Evolutionary conservation across 1,284 basidiomycete species (phyloP).

Genomic region (Pseudozyma sp.): DNA sequence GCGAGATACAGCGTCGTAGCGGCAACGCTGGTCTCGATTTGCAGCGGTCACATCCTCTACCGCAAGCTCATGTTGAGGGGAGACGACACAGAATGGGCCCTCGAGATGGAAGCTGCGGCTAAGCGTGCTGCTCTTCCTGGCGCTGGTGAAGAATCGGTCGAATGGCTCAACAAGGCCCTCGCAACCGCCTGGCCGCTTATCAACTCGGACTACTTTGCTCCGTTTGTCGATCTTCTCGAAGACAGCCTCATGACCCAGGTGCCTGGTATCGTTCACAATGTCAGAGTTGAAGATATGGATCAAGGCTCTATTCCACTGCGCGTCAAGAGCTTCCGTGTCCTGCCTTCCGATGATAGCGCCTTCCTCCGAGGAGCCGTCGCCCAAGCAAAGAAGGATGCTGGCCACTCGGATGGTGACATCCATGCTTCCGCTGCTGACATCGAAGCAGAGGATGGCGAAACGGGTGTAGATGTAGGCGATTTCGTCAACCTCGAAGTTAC

Average conservation of each 20-base stretch:
- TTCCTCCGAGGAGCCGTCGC: slow-evolving; percentile 45
- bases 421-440: slow-evolving; percentile 2
- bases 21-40: slow-evolving; percentile 24
- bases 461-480: slow-evolving; percentile 53
- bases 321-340: slow-evolving; percentile 54
- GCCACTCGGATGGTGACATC: slow-evolving; percentile 1
- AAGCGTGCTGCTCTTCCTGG: slow-evolving; percentile 16
- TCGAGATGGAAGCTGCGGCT: slow-evolving; percentile 39
- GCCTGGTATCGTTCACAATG: slow-evolving; percentile 61
- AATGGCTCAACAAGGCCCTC: slow-evolving; percentile 64
- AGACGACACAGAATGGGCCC: slow-evolving; percentile 44
- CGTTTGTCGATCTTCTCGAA: slow-evolving; percentile 64
- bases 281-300: slow-evolving; percentile 63
- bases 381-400: slow-evolving; percentile 38
- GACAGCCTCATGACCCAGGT: slow-evolving; percentile 66
- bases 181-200: slow-evolving; percentile 62
- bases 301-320: slow-evolving; percentile 59
- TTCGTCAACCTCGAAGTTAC: slow-evolving; percentile 61
- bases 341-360: slow-evolving; percentile 37
- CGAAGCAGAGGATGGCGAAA: slow-evolving; percentile 24
- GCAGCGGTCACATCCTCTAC: slow-evolving; percentile 46
- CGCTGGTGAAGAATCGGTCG: slow-evolving; percentile 53
- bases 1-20: slow-evolving; percentile 37
- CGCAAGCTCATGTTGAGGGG: slow-evolving; percentile 35
- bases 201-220: slow-evolving; percentile 61